A percentile compares a stretch with the other conserved stretches of the same genome.
Conservation (phyloP, 768 basidiomycete genomes). For the Amanita polypyramis region DNA sequence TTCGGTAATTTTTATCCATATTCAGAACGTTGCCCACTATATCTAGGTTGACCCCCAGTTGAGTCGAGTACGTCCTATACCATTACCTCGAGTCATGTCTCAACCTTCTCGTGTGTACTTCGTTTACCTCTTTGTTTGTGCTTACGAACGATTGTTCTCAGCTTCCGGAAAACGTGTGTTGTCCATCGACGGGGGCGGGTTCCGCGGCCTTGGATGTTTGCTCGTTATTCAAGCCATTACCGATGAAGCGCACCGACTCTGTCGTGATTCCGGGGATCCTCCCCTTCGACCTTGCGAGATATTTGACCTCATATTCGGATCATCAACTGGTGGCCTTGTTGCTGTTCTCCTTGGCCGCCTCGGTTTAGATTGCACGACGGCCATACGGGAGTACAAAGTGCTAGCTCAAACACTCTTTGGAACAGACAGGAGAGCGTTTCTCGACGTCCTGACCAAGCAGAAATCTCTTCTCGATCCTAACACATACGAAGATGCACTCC, state of each 20-base stretch:
- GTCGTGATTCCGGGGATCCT: constrained; percentile 11
- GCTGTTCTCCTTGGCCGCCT: constrained; percentile 20
- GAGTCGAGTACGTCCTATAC: no score
- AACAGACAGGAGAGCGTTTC: constrained; percentile 11
- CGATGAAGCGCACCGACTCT: constrained; percentile 9
- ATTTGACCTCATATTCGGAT: constrained; percentile 21
- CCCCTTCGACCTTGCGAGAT: constrained; percentile 17
- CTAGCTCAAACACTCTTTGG: constrained; percentile 10
- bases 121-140: no score
- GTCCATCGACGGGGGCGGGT: constrained; percentile 20
- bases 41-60: no score
- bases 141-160: no score
- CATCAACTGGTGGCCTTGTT: constrained; percentile 18
- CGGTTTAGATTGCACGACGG: constrained; percentile 16
- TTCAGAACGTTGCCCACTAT: no score
- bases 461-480: no score
- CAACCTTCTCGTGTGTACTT: no score
- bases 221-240: constrained; percentile 16
- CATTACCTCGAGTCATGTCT: no score
- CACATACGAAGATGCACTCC: no score
- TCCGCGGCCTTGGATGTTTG: constrained; percentile 17
- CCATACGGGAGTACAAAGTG: constrained; percentile 16
- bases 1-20: no score
- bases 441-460: no score
- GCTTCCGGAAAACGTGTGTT: no score